Evolutionary conservation across 2,329 filamentous ascomycete species (phyloP), one percentile per base, ranked within the genome.

Genomic region (Diaporthe vexans): DNA sequence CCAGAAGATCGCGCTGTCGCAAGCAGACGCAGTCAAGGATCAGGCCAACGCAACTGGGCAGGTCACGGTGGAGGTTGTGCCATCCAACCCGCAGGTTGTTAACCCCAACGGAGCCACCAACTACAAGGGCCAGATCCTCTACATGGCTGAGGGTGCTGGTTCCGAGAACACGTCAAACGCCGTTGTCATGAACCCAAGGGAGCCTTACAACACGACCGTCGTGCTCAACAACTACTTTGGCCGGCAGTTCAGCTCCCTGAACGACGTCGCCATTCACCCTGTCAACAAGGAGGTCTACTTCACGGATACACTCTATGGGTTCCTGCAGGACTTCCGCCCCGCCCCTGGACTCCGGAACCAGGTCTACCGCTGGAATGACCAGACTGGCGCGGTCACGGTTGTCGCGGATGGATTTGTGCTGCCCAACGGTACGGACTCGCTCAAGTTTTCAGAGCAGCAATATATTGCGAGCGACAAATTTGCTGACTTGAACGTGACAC

Each of bases 261-360:
- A 92, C 76, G 91, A 92, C 75, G 84, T 89, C 0, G 84, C 86
- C 1, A 79, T 90, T 72, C 86, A 91, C 76, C 85, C 89, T 40
- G 79, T 81, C 15, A 91, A 87, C 73, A 85, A 86, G n/a, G 86
- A 90, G 35, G 82, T 92, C n/a, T 93, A 91, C 83, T 92, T 93
- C 77, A 92, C 90, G 1, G 91, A 93, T 74, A 87, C 89, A 0
- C 84, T 87, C 10, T 92, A 92, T 76, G 91, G 89, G 4, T 88
- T 85, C 75, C 83, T 88, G 56, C 90, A 92, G 78, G 84, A 88
- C 33, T 91, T 92, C 77, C 85, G 90, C 0, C 87, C 87, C 0
- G 76, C 80, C 8, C 90, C 90, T 0, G 86, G 86, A 0, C 79
- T 91, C 15, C 88, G 84, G 6, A 88, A 87, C 73, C 90, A 92